These are phyloP conservation scores for Colletotrichum scovillei DNA, from an alignment of 2,329 filamentous ascomycete genomes.

Conservation along the genomic window DNA sequence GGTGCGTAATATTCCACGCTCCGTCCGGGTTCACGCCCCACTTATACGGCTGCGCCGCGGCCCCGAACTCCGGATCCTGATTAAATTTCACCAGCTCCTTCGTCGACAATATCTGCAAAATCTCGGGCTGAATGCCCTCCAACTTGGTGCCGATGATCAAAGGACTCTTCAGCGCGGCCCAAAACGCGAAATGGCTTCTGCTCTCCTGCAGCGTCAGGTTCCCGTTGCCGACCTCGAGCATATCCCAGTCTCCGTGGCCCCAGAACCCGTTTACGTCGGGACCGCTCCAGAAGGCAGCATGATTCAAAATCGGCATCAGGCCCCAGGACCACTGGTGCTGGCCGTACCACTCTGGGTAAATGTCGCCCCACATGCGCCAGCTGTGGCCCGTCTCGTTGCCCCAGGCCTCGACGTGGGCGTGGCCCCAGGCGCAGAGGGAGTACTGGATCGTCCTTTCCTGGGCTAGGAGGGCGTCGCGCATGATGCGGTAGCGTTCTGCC, in stretches of 20 bases:
- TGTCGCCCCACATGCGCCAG: slow-evolving; percentile 58
- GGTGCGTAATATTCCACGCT: slow-evolving; percentile 59
- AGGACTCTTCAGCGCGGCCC: slow-evolving; percentile 62
- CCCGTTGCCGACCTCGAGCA: slow-evolving; percentile 63
- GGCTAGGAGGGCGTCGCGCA: slow-evolving; percentile 62
- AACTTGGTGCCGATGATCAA: slow-evolving; percentile 60
- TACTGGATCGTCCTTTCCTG: slow-evolving; percentile 60
- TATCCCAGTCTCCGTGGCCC: slow-evolving; percentile 62
- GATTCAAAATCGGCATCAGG: slow-evolving; percentile 56
- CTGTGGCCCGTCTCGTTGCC: slow-evolving; percentile 59
- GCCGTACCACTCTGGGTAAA: slow-evolving; percentile 49
- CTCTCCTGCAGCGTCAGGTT: slow-evolving; percentile 57
- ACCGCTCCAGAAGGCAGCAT: slow-evolving; percentile 58
- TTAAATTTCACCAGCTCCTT: slow-evolving; percentile 53
- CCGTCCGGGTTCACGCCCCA: slow-evolving; percentile 62
- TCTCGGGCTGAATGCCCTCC: slow-evolving; percentile 46
- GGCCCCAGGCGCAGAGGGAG: slow-evolving; percentile 65
- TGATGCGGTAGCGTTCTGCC: slow-evolving; percentile 56
- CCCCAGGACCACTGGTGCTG: slow-evolving; percentile 40
- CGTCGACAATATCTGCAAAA: slow-evolving; percentile 56
- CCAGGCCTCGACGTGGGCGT: slow-evolving; percentile 61
- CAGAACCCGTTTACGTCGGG: slow-evolving; percentile 54
- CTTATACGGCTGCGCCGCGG: slow-evolving; percentile 56
- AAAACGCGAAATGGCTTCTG: slow-evolving; percentile 62
- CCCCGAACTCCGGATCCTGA: slow-evolving; percentile 56